Evolutionary conservation across 768 basidiomycete species (phyloP), one percentile per base, ranked within the genome.

Genomic region (Sporobolomyces pararoseus): DNA sequence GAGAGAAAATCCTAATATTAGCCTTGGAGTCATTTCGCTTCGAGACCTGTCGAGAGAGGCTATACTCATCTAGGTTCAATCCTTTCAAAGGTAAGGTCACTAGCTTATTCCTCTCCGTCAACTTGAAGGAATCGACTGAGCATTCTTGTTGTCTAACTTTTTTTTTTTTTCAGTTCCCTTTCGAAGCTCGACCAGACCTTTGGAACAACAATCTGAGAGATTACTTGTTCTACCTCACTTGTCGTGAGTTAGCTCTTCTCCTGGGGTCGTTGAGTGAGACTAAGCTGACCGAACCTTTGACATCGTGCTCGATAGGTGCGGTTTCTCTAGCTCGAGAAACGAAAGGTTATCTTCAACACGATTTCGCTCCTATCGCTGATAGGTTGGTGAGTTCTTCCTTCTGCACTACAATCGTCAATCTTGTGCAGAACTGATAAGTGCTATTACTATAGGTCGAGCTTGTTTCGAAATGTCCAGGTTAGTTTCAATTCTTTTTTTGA

Each of bases 1-100:
- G 49, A 21, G 3, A 19, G 2, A 0, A 3, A 2, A 39, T 25
- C 7, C 13, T 7, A 21, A 7, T 4, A 6, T 12, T 51, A 70
- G 58, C 58, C 53, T 10, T 70, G 31, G 23, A 2, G 0, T 3
- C n/a, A 2, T 34, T 53, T 6, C 9, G 32, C 7, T 4, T 1
- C 29, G 44, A 25, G 62, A 12, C 68, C 68, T 16, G 7, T 55
- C 19, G 72, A 73, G 55, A 60, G 72, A 32, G 34, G 50, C 35
- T 73, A 67, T 61, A 66, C 49, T 42, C 53, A 66, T 58, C 3
- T 70, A 19, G 53, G 47, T 31, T 55, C 62, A n/a, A 32, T 73
- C 31, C 17, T 73, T 23, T 21, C 39, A 17, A 69, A 73, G 57
- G 71, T 73, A 7, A 17, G 67, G 13, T 4, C 25, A 5, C 10